Evolutionary conservation across 2,329 filamentous ascomycete genomes (phyloP), one percentile per base, ranked within the genome.

Genomic region (Claviceps lovelessii): DNA sequence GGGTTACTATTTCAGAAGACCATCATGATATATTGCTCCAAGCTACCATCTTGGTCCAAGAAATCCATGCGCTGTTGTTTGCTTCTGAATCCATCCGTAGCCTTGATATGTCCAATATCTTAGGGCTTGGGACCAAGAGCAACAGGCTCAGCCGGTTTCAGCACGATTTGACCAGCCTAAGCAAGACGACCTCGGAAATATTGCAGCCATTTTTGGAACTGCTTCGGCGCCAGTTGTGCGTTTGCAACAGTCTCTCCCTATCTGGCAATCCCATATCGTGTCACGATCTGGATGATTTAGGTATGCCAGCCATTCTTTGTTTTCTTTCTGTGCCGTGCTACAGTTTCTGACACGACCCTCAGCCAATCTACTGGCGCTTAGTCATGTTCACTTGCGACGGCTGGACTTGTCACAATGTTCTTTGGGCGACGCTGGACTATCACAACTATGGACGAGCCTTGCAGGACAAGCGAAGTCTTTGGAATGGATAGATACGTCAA

Each of bases 21-120:
- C 75, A 79, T 59, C 71, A 73, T 44, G 72, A 76, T 10, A 64
- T 74, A 35, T 66, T 79, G 10, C 67, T 74, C 51, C 70, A 73
- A n/a, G 72, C 76, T 13, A 71, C 76, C 1, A 65, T 80, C 10
- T 65, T 81, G 15, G 74, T 76, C 49, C 77, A 80, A 59, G 78
- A 81, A 61, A 71, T 81, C 15, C 77, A 81, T 49, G 76, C 77
- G 0, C 64, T 81, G 23, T 67, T 77, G 1, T 79, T 80, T 58
- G 75, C 76, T 28, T 78, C 77, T 0, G 76, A 78, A 56, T 78
- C 75, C 0, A 72, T 81, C 37, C 71, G 74, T 46, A 76, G 77
- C 54, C 75, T 81, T 50, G 77, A 81, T 58, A 63, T 81, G 37
- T 73, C 71, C 17, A 76, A 77, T 50, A 64, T 70, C 11, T 51